Base-by-base conservation (phyloP, 78 protist species). In the Dictyostelium brefeldianum region DNA sequence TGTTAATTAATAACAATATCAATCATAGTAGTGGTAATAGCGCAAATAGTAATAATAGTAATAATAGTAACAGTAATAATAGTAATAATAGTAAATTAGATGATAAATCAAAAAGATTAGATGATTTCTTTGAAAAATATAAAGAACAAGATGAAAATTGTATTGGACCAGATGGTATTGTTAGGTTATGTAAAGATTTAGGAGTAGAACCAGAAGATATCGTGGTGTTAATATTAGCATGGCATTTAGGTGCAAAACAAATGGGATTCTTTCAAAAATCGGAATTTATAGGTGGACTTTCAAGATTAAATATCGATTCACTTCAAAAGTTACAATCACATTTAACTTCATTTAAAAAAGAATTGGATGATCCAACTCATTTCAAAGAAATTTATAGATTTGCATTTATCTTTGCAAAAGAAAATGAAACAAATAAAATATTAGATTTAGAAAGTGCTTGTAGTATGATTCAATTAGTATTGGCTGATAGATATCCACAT, bases 131-230 rank as follows among this genome's bases (percentile, higher is more conserved):
- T 41, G 93, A 87, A 36, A 74, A 87, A 80, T 87, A 87, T 65
- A 69, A 48, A 50, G 93, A 77, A 12, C 25, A 81, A 31, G 78
- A 48, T 48, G n/a, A 47, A 51, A 53, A n/a, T 50, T 41, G 22
- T 46, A 87, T 87, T 27, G 93, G 93, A 87, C 93, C 93, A 77
- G 84, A 87, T 74, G 93, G 93, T 77, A 51, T 87, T 11, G 64
- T 46, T 17, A 77, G 69, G 64, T 62, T 87, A n/a, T 87, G 93
- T 77, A 48, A 64, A 77, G 93, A 87, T 65, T 36, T 87, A 36
- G 41, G 47, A 18, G 83, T 87, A 48, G 84, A 87, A 25, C 93
- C 93, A 50, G 93, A 87, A 22, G 84, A 77, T 77, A 70, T 85
- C 29, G 56, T 87, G 59, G 84, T 87, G 64, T 78, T 87, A 71